Base-by-base conservation (phyloP, 2,329 filamentous ascomycete species). In the Trichoderma koningiopsis region DNA sequence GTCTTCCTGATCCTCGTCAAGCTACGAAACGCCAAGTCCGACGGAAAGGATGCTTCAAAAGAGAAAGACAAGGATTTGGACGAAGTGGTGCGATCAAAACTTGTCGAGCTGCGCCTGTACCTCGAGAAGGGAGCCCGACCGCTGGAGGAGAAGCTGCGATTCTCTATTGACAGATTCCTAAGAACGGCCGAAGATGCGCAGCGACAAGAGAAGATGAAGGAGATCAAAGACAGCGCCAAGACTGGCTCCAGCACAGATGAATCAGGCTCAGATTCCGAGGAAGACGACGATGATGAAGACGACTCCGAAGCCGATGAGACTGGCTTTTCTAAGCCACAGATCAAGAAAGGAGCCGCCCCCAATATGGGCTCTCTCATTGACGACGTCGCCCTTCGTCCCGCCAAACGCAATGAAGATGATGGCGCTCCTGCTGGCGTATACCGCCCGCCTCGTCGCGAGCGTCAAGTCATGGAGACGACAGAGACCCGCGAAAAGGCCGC, bases 141-240 rank as follows among this genome's bases (percentile, higher is more conserved):
- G 0, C 82, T 98, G 19, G 96, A 99, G 81, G 91, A 91, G 73
- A 92, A 94, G 75, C 82, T 99, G 71, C 95, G 94, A 73, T 99
- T 97, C 81, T 94, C 97, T 78, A 93, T 99, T 75, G 95, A 98
- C 80, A 96, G 97, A 77, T 94, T 97, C 31, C 85, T 99, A 24
- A 91, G 93, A 72, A 92, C 93, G 0, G 94, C 94, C 43, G 92
- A 97, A 71, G 91, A 95, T 73, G 86, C 88, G 4, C 86, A 90
- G 72, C 83, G 80, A 75, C 61, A 81, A 75, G 79, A 79, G 4
- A 81, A 81, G 56, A 76, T 77, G 2, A 79, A 79, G 11, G 76
- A 74, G 5, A 69, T 33, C 74, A 81, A 75, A 70, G 64, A 49
- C 58, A 78, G 73, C 49, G 74, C 70, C 35, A 68, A 75, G 33